Conservation (phyloP, 2,329 filamentous ascomycete species). For the Scedosporium boydii region DNA sequence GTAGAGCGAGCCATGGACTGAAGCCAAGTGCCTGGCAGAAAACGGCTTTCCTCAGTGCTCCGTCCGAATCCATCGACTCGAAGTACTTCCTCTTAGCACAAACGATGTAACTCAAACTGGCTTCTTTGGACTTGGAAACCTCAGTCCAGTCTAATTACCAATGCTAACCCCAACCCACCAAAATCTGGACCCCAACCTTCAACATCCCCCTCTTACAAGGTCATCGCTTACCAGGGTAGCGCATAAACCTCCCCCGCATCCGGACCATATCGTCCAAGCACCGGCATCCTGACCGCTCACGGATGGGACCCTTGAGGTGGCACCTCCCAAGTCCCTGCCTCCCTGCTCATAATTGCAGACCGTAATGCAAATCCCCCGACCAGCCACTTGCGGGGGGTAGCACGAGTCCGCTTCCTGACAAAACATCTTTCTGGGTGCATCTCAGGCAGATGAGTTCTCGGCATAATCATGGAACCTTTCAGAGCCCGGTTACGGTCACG, state of each 20-base stretch:
- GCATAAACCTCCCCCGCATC: not conserved
- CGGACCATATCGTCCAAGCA: not conserved
- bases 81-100: too few relatives aligned
- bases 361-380: too few relatives aligned
- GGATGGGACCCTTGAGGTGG: conserved; percentile 1
- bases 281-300: not conserved
- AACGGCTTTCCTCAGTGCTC: too few relatives aligned
- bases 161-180: not conserved
- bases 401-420: not conserved
- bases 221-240: not conserved
- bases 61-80: too few relatives aligned
- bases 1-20: too few relatives aligned
- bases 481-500: not conserved
- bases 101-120: too few relatives aligned
- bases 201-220: not conserved
- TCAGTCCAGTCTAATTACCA: too few relatives aligned
- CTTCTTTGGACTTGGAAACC: too few relatives aligned
- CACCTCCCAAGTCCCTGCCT: not conserved
- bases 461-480: not conserved
- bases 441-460: not conserved
- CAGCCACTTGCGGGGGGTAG: too few relatives aligned
- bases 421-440: not conserved
- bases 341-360: too few relatives aligned
- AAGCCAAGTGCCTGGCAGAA: too few relatives aligned
- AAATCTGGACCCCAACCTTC: not conserved